Conservation (phyloP, 1,284 basidiomycete genomes). For the Erythrobasidium hasegawianum region DNA sequence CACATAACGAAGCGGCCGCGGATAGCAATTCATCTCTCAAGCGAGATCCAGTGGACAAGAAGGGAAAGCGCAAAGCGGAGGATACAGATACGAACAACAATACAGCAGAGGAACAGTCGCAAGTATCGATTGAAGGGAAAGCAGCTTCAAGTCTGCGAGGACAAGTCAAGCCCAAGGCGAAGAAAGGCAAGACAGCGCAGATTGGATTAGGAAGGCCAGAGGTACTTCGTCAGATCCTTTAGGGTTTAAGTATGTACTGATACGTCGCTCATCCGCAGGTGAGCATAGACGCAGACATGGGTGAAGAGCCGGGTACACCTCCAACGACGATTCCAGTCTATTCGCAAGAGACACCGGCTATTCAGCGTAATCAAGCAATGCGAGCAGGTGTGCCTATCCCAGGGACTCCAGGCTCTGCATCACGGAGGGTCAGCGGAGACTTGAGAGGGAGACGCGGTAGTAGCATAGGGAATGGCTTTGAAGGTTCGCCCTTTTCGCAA, state of each 20-base stretch:
- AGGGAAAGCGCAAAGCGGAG: conserved; percentile 35
- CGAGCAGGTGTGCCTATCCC: conserved; percentile 10
- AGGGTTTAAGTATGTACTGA: background rate
- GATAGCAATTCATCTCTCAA: too few relatives aligned
- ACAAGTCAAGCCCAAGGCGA: background rate
- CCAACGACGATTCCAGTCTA: conserved; percentile 7
- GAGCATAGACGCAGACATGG: background rate
- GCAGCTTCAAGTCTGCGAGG: background rate
- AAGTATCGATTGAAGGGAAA: background rate
- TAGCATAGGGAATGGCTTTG: conserved; percentile 34
- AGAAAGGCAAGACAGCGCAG: conserved; percentile 31
- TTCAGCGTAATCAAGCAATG: conserved; percentile 27
- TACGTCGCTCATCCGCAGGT: background rate
- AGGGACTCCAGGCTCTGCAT: conserved; percentile 17
- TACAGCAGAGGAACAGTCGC: background rate
- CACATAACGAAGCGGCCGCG: too few relatives aligned
- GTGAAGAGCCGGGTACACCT: conserved; percentile 16
- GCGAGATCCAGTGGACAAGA: conserved; percentile 12
- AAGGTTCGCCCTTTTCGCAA: conserved; percentile 14
- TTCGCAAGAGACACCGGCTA: conserved; percentile 33
- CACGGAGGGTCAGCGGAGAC: conserved; percentile 21
- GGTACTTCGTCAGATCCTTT: background rate
- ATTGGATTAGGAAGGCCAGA: background rate
- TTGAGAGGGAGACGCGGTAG: conserved; percentile 29
- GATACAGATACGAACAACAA: background rate